Conservation (phyloP, 441 rosid species). For the Breynia disticha region DNA sequence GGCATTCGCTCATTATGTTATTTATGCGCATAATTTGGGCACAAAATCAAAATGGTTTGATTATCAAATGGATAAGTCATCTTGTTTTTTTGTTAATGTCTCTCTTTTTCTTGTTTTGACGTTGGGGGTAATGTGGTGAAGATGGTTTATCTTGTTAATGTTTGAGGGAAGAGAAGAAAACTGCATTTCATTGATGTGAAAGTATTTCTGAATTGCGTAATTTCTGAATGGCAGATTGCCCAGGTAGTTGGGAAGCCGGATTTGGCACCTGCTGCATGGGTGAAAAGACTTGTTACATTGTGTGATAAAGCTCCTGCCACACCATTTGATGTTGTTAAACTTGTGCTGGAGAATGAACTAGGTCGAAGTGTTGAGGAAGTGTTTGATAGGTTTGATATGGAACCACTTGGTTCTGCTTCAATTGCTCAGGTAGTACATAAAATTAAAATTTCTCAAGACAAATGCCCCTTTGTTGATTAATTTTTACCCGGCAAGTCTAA, state of each 20-base stretch:
- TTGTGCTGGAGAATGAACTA: constrained; percentile 58
- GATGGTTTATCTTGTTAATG: background rate
- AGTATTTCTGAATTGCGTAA: background rate
- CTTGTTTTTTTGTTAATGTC: too few species aligned
- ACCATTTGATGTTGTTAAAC: constrained; percentile 41
- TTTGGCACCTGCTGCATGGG: constrained; percentile 95
- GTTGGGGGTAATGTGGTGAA: too few species aligned
- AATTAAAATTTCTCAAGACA: background rate
- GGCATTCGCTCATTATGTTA: too few species aligned
- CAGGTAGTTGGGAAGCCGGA: constrained; percentile 90
- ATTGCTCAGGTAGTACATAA: constrained; percentile 71
- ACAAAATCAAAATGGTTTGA: too few species aligned
- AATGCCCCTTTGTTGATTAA: too few species aligned
- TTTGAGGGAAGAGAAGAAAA: background rate
- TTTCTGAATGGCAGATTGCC: constrained; percentile 46
- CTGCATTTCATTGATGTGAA: background rate
- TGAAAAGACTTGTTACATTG: constrained; percentile 73
- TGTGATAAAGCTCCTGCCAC: constrained; percentile 93
- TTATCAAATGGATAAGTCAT: too few species aligned
- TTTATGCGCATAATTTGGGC: too few species aligned
- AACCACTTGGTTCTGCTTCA: constrained; percentile 94
- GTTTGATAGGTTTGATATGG: constrained; percentile 65
- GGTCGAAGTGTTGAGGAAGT: constrained; percentile 47
- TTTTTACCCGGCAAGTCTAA: too few species aligned
- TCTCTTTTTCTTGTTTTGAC: too few species aligned